Base-by-base conservation (phyloP, 495 filamentous ascomycete species). In the Podospora comata region DNA sequence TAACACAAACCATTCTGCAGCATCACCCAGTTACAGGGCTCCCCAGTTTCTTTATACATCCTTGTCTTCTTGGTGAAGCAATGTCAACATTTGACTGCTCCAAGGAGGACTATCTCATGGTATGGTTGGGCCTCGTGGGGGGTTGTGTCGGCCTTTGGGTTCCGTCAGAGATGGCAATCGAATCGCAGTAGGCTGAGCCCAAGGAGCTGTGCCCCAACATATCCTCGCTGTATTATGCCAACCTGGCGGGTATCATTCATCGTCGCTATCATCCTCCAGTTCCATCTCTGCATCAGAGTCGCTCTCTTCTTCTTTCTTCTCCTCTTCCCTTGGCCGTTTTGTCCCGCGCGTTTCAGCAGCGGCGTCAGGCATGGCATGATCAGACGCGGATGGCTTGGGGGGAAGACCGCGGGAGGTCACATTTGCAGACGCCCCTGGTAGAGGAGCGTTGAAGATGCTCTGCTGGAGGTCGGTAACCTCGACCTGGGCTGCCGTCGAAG, bases 31-130 rank as follows among this genome's bases (percentile, higher is more conserved):
- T 88, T 57, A 90, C 87, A 66, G 89, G 88, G 66, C 73, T 88
- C 60, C 92, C 92, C 60, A 82, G 86, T 61, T 93, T 91, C 74
- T 95, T 93, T 79, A 81, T 95, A 72, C 92, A 96, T 79, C 92
- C 92, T 26, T 96, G 92, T 82, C 86, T 91, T 75, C 89, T 92
- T n/a, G 89, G 88, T 65, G 90, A 92, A 69, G 90, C 89, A 61
- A 90, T 96, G 86, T 81, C 78, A 48, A 77, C 73, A 20, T 83
- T 85, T 70, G 76, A 83, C 62, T 82, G 85, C 69, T 80, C 81
- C 55, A 84, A 86, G 39, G 81, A 87, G 73, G 81, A 85, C 64
- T 96, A 95, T 81, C 84, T 96, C 72, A 85, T 89, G 78, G 80
- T 91, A 54, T 96, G 92, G 92, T 79, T 95, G 61, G 91, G 92